Conservation (phyloP, 192 early-diverging fungal genomes). For the Coemansia sp. region DNA sequence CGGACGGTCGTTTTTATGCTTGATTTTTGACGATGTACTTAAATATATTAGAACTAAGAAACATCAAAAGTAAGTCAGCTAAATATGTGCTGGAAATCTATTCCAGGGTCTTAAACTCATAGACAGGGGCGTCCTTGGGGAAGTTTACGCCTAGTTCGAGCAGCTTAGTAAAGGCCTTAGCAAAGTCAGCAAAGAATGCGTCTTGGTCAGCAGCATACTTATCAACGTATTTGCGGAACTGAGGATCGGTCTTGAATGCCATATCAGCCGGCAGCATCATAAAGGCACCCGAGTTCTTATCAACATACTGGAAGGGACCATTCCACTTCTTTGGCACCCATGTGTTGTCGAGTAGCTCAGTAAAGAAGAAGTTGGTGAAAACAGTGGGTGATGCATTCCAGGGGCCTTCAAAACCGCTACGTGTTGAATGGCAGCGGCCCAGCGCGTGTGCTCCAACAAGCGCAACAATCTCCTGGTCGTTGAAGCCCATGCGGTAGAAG, state of each 20-base stretch:
- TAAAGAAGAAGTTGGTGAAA: slow-evolving; percentile 90
- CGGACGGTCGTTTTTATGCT: no score
- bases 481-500: slow-evolving; percentile 82
- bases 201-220: slow-evolving; percentile 83
- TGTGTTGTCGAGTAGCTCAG: slow-evolving; percentile 69
- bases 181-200: slow-evolving; percentile 90
- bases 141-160: slow-evolving; percentile 81
- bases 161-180: slow-evolving; percentile 79
- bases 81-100: slow-evolving; percentile 8
- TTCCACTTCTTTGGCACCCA: slow-evolving; percentile 83
- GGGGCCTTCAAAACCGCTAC: slow-evolving; percentile 79
- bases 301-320: slow-evolving; percentile 85
- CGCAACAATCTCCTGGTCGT: slow-evolving; percentile 80
- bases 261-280: slow-evolving; percentile 78
- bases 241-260: slow-evolving; percentile 63
- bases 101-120: slow-evolving; percentile 62
- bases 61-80: no score
- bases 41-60: no score
- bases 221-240: slow-evolving; percentile 75
- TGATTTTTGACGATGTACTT: no score
- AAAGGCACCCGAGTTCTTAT: slow-evolving; percentile 66
- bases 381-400: slow-evolving; percentile 87
- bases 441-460: slow-evolving; percentile 75
- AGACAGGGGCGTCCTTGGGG: slow-evolving; percentile 64
- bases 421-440: slow-evolving; percentile 73